A percentile compares a stretch with the other conserved stretches of the same genome.
Conservation (phyloP, 768 basidiomycete species). For the Russula abietina region DNA sequence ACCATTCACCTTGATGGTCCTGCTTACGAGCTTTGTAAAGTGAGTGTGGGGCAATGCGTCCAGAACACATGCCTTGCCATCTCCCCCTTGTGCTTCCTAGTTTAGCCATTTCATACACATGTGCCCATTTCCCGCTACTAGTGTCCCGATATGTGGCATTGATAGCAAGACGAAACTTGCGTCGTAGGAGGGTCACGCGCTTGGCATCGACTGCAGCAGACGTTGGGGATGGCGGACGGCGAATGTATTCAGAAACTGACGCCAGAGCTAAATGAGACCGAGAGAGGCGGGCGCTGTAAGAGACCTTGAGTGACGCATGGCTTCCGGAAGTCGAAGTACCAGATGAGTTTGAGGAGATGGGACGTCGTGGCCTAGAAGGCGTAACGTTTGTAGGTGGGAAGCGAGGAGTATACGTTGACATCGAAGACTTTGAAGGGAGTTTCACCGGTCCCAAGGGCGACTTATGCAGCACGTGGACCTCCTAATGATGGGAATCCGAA, state of each 20-base stretch:
- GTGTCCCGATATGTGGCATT: conserved; percentile 13
- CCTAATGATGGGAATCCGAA: too few relatives aligned
- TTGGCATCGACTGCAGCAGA: conserved; percentile 4
- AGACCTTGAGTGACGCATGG: background rate
- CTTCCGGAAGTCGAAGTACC: background rate
- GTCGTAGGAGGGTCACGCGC: conserved; percentile 6
- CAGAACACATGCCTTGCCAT: conserved; percentile 21
- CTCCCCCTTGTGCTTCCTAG: conserved; percentile 19
- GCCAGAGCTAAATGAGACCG: conserved; percentile 14
- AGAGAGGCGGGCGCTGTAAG: conserved; percentile 12
- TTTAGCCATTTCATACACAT: conserved; percentile 20
- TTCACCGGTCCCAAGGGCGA: background rate
- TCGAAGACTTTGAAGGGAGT: background rate
- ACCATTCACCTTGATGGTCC: conserved; percentile 11
- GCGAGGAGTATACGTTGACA: conserved; percentile 18
- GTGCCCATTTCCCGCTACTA: conserved; percentile 19
- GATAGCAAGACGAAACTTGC: conserved; percentile 18
- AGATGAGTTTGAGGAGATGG: background rate
- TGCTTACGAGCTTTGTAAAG: background rate
- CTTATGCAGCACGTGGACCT: background rate
- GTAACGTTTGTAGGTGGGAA: conserved; percentile 1
- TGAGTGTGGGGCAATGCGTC: conserved; percentile 1
- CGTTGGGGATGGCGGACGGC: conserved; percentile 12
- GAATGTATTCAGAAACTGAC: conserved; percentile 9
- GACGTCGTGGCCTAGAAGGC: background rate